A percentile compares a stretch with the other conserved stretches of the same genome.
phyloP scores from a whole-genome alignment of 2,329 filamentous ascomycete species.

The Aspergillus unguis region DNA sequence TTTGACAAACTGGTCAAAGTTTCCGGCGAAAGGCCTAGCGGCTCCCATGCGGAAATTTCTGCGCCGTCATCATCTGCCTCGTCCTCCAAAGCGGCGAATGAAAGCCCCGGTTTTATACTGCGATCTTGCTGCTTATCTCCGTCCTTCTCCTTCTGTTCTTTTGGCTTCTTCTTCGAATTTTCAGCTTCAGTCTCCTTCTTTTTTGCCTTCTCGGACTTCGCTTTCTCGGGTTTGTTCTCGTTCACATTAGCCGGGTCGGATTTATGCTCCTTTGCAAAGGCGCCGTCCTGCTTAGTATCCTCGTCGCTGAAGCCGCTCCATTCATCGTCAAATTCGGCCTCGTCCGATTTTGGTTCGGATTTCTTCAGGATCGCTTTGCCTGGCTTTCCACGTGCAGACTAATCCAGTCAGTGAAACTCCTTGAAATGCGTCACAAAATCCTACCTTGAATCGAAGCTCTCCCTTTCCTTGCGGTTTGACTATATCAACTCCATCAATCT shows the following conservation, averaged over 20 bases:
- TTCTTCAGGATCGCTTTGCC: slow-evolving; percentile 33
- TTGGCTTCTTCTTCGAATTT: slow-evolving; percentile 14
- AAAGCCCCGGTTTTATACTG: slow-evolving; percentile 31
- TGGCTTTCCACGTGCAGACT: slow-evolving; percentile 35
- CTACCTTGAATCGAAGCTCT: slow-evolving; percentile 43
- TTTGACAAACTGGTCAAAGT: slow-evolving; percentile 72
- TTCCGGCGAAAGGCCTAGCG: slow-evolving; percentile 68
- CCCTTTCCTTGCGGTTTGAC: slow-evolving; percentile 60
- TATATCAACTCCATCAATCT: slow-evolving; percentile 88
- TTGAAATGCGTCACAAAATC: neutral
- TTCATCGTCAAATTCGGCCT: slow-evolving; percentile 50
- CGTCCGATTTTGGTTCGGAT: slow-evolving; percentile 15
- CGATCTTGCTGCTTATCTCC: slow-evolving; percentile 34
- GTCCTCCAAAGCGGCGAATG: slow-evolving; percentile 38
- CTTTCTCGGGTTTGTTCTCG: slow-evolving; percentile 20
- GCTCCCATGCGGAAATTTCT: slow-evolving; percentile 71
- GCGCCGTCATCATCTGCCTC: slow-evolving; percentile 59
- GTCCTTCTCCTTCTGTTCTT: slow-evolving; percentile 27
- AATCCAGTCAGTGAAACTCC: slow-evolving; percentile 7
- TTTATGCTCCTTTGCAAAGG: slow-evolving; percentile 12
- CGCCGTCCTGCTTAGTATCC: slow-evolving; percentile 25
- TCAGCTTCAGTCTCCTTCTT: slow-evolving; percentile 6
- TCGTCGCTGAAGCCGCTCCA: slow-evolving; percentile 65
- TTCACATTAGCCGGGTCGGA: slow-evolving; percentile 18
- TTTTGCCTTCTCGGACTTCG: slow-evolving; percentile 21